Conservation (phyloP, 495 filamentous ascomycete genomes). For the Penicillium simplicissimum region DNA sequence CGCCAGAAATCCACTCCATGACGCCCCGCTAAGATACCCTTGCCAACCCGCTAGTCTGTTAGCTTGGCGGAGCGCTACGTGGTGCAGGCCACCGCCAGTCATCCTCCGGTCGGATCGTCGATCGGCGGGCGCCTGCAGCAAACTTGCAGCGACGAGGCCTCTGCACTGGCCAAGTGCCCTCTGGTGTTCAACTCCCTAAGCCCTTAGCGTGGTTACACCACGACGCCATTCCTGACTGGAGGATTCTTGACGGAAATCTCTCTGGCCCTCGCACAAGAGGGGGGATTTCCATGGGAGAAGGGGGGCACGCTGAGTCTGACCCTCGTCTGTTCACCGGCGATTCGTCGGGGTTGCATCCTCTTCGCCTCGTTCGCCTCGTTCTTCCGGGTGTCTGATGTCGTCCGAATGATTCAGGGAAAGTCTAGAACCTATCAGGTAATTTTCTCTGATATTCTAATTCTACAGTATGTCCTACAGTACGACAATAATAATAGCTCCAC, state of each 20-base stretch:
- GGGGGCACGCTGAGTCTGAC: not conserved
- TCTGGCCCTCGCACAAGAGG: not conserved
- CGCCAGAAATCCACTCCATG: not conserved
- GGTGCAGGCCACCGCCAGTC: constrained; percentile 32
- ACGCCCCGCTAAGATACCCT: not conserved
- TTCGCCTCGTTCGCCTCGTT: not conserved
- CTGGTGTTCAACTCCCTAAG: not conserved
- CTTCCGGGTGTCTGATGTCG: not conserved
- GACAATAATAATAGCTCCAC: not conserved
- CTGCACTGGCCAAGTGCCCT: constrained; percentile 2
- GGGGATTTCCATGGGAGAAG: not conserved
- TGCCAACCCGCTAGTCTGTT: not conserved
- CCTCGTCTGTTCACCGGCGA: constrained; percentile 1
- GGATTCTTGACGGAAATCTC: not conserved
- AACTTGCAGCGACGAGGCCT: constrained; percentile 4
- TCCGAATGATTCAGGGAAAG: not conserved
- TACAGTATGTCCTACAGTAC: not conserved
- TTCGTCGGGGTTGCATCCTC: not conserved
- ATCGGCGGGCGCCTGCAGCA: constrained; percentile 32
- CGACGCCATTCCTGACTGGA: constrained; percentile 18
- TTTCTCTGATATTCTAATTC: not conserved
- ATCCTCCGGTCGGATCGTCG: constrained; percentile 33
- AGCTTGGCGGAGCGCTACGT: constrained; percentile 24
- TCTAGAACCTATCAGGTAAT: not conserved
- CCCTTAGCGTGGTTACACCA: constrained; percentile 23